Conservation (phyloP, 2,329 filamentous ascomycete genomes). For the Sporothrix brasiliensis region DNA sequence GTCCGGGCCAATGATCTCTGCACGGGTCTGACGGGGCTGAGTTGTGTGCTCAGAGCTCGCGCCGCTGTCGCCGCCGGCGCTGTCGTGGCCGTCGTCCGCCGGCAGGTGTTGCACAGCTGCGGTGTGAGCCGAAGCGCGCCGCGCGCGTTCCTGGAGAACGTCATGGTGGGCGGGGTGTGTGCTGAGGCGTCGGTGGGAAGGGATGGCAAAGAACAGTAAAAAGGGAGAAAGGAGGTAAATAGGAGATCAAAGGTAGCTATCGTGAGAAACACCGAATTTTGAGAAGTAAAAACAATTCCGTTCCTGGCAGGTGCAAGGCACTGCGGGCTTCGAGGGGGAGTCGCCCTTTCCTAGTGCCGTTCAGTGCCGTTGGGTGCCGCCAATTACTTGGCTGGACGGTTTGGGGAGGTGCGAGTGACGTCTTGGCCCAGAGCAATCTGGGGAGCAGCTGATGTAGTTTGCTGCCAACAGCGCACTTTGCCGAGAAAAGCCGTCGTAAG, state of each 20-base stretch:
- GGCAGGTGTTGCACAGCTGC: conserved; percentile 25
- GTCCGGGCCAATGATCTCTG: background rate
- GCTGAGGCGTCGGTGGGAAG: background rate
- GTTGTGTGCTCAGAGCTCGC: conserved; percentile 11
- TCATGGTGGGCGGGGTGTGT: conserved; percentile 6
- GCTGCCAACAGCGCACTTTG: conserved; percentile 25
- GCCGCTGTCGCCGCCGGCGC: conserved; percentile 34
- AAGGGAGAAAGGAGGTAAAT: background rate
- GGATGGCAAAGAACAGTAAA: background rate
- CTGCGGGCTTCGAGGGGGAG: background rate
- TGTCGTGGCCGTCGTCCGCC: conserved; percentile 50
- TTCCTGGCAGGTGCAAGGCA: conserved; percentile 6
- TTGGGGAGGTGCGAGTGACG: conserved; percentile 27
- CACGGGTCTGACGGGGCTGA: background rate
- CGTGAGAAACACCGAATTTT: background rate
- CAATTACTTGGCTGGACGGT: background rate
- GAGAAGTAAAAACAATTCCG: background rate
- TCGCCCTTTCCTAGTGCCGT: conserved; percentile 3
- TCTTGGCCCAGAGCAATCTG: conserved; percentile 23
- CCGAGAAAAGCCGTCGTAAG: conserved; percentile 53
- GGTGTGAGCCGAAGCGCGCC: conserved; percentile 23
- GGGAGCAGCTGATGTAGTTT: conserved; percentile 10
- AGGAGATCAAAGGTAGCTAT: background rate
- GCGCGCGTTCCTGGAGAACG: conserved; percentile 23
- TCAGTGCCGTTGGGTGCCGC: conserved; percentile 1